A percentile compares a stretch with the other conserved stretches of the same genome.
Evolutionary conservation across 345 rosid species (phyloP).

Genomic region (Zanthoxylum bungeanum): DNA sequence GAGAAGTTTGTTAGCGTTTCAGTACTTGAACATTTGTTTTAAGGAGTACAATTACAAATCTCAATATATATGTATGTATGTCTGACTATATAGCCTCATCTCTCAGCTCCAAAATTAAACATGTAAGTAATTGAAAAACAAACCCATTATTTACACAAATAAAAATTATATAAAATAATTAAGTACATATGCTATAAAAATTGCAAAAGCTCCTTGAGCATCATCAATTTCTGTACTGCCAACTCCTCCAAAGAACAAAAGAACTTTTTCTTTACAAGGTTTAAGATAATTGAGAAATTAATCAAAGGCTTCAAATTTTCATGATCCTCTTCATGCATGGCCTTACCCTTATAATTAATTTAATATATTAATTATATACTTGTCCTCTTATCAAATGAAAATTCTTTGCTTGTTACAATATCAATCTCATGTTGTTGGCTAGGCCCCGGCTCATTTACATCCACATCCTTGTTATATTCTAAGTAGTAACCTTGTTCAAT

Average conservation of each 20-base stretch:
- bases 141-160: not conserved
- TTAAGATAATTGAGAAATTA: not conserved
- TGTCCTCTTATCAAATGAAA: constrained; percentile 34
- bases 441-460: not conserved
- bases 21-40: not conserved
- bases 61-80: too few species aligned
- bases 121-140: not conserved
- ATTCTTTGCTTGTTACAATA: constrained; percentile 21
- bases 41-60: not conserved
- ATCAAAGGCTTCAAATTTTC: not conserved
- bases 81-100: too few species aligned
- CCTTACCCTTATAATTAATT: not conserved
- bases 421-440: constrained; percentile 34
- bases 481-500: not conserved
- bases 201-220: not conserved
- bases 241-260: not conserved
- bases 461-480: not conserved
- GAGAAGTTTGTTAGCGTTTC: too few species aligned
- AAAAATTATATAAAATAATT: not conserved
- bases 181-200: not conserved
- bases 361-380: constrained; percentile 1
- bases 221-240: not conserved
- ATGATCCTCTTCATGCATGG: not conserved
- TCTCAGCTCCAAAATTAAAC: not conserved
- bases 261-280: not conserved